Percentiles rank a stretch among this genome's conserved stretches.
Evolutionary conservation across 139 green algal species (phyloP).

Genomic region (Chlorella sorokiniana): DNA sequence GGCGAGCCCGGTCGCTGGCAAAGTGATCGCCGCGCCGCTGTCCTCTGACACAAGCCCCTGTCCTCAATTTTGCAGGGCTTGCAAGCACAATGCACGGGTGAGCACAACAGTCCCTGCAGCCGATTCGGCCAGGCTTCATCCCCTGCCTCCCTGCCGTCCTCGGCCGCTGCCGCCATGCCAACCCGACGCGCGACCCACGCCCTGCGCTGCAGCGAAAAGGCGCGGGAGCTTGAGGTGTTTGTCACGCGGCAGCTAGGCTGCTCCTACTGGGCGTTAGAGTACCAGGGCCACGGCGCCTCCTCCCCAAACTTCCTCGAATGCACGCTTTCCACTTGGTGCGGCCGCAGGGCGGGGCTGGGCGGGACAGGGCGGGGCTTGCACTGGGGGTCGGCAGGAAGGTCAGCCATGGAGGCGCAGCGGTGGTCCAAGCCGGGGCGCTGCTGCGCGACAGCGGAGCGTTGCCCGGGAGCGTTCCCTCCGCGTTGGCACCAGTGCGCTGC

Average conservation of each 20-base stretch:
- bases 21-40: no score
- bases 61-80: slow-evolving; percentile 12
- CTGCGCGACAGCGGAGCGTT: no score
- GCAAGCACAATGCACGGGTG: slow-evolving; percentile 29
- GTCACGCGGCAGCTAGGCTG: slow-evolving; percentile 15
- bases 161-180: neutral
- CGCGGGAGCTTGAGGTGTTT: slow-evolving; percentile 16
- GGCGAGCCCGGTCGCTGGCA: neutral
- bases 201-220: slow-evolving; percentile 9
- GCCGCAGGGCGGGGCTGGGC: neutral
- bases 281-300: slow-evolving; percentile 29
- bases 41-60: no score
- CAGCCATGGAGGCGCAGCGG: no score
- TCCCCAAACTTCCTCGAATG: slow-evolving; percentile 17
- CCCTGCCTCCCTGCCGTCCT: neutral
- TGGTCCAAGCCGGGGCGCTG: no score
- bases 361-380: neutral
- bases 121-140: no score
- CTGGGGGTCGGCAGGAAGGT: no score
- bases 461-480: no score
- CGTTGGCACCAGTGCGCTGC: no score
- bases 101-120: neutral
- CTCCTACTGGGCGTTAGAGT: slow-evolving; percentile 33
- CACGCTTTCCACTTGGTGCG: slow-evolving; percentile 31
- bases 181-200: no score